Percentiles rank a stretch among this genome's conserved stretches.
Conservation (phyloP, 805 yeast genomes). For the Helenozyma rhizophorensis region DNA sequence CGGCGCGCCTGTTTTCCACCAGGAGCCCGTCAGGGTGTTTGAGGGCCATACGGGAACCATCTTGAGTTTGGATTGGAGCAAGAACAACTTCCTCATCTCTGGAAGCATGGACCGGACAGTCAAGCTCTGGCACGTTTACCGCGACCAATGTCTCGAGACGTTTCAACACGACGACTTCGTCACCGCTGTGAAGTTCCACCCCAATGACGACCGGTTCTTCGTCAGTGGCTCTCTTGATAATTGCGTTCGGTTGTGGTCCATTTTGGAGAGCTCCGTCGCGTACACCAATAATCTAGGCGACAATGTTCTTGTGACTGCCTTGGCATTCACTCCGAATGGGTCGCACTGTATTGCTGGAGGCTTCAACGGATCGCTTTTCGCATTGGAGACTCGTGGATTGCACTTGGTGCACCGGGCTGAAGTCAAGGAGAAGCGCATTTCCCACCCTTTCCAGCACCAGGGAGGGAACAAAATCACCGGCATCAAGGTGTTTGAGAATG, state of each 20-base stretch:
- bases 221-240: conserved; percentile 78
- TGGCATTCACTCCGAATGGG: conserved; percentile 64
- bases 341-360: conserved; percentile 69
- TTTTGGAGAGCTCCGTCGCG: conserved; percentile 64
- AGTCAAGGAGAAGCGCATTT: conserved; percentile 24
- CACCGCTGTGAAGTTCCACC: conserved; percentile 75
- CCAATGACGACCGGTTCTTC: conserved; percentile 82
- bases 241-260: conserved; percentile 75
- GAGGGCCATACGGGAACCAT: conserved; percentile 68
- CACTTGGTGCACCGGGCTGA: conserved; percentile 33
- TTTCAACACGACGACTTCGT: conserved; percentile 80
- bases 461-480: conserved; percentile 65
- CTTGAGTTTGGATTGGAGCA: conserved; percentile 82
- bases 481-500: conserved; percentile 45
- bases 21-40: conserved; percentile 55
- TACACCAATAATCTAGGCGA: conserved; percentile 50
- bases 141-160: conserved; percentile 55
- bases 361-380: conserved; percentile 63
- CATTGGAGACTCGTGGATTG: conserved; percentile 62
- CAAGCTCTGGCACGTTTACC: conserved; percentile 78
- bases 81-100: conserved; percentile 72
- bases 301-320: conserved; percentile 67
- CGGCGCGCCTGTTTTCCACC: conserved; percentile 77
- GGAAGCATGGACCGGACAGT: conserved; percentile 85
- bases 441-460: conserved; percentile 19